Evolutionary conservation across 225 moss, liverwort and hornwort genomes (phyloP).

Genomic region (Pleurozium schreberi): DNA sequence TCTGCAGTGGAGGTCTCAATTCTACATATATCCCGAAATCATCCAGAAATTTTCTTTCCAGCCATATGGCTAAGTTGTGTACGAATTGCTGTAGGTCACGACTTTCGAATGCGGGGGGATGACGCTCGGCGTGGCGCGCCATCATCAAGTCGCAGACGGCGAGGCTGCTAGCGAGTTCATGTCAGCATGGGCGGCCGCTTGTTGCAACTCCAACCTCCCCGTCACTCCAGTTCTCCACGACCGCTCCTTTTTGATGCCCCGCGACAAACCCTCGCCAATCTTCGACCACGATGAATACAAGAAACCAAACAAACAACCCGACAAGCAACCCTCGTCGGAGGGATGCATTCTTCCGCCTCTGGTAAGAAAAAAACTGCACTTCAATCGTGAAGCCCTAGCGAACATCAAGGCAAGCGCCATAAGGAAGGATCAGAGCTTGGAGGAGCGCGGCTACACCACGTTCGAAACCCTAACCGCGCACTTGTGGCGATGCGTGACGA

Average conservation of each 20-base stretch:
- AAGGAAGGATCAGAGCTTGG: conserved; percentile 8
- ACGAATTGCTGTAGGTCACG: conserved; percentile 21
- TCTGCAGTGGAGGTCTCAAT: too few species aligned
- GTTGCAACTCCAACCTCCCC: conserved; percentile 19
- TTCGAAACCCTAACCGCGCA: conserved; percentile 80
- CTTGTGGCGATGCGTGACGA: conserved; percentile 72
- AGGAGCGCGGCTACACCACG: conserved; percentile 40
- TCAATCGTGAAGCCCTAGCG: conserved; percentile 34
- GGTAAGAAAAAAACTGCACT: conserved; percentile 61
- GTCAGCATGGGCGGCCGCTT: conserved; percentile 58
- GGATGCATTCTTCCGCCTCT: neutral
- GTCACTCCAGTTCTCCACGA: conserved; percentile 33
- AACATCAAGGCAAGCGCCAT: conserved; percentile 48
- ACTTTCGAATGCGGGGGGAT: conserved; percentile 43
- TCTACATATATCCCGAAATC: neutral
- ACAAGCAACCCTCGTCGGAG: neutral
- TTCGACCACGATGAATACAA: conserved; percentile 76
- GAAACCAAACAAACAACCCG: neutral
- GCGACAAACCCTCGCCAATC: conserved; percentile 39
- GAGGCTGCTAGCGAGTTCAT: conserved; percentile 64
- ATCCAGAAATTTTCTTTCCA: neutral
- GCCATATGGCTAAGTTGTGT: neutral
- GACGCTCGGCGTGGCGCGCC: conserved; percentile 71
- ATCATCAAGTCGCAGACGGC: conserved; percentile 89
- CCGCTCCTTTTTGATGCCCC: conserved; percentile 56